A percentile compares a stretch with the other conserved stretches of the same genome.
phyloP scores from a whole-genome alignment of 768 basidiomycete genomes.

The Crassisporium funariophilum region DNA sequence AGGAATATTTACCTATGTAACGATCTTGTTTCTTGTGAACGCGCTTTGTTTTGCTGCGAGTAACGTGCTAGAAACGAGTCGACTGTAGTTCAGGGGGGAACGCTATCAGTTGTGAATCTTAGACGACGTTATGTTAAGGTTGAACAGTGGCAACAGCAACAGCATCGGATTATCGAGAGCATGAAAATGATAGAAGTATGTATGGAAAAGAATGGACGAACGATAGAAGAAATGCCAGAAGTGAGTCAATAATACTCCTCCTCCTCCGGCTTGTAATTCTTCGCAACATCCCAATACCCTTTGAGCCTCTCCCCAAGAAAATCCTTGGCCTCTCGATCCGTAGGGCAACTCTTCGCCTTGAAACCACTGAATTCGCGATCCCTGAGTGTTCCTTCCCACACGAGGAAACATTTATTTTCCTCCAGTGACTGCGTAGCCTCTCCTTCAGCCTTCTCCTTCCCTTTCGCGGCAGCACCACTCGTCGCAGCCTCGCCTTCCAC shows the following conservation, averaged over 20 bases:
- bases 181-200: background rate
- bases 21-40: no score
- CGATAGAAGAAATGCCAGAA: background rate
- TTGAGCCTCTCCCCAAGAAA: constrained; percentile 81
- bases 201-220: background rate
- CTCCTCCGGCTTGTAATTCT: constrained; percentile 85
- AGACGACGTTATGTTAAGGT: no score
- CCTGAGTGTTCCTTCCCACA: constrained; percentile 91
- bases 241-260: constrained; percentile 62
- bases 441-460: constrained; percentile 36
- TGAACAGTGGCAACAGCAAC: no score
- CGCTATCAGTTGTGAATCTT: no score
- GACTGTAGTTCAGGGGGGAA: no score
- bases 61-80: no score
- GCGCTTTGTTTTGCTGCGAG: no score
- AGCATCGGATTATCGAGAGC: no score
- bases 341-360: constrained; percentile 79
- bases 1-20: no score
- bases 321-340: constrained; percentile 85
- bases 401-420: constrained; percentile 84
- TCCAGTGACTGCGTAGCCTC: constrained; percentile 58
- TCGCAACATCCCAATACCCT: constrained; percentile 94
- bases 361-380: constrained; percentile 82
- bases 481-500: constrained; percentile 21
- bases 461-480: constrained; percentile 21